Evolutionary conservation across 192 early-diverging fungal species (phyloP).

Genomic region (Chytriomyces confervae): DNA sequence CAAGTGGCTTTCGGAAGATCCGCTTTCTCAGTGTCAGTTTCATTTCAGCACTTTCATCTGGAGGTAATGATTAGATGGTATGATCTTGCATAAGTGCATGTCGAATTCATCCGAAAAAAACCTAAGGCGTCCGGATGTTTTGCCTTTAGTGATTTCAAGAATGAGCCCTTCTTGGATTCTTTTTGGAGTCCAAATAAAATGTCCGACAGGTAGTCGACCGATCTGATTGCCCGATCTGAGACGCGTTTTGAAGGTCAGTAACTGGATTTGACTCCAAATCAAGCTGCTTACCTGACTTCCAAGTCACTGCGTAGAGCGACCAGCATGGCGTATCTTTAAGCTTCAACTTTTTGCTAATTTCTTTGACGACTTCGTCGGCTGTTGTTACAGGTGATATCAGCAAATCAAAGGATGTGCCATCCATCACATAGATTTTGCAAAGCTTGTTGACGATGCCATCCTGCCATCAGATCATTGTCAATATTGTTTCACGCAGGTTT

Average conservation of each 20-base stretch:
- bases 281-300: constrained; percentile 28
- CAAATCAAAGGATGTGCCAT: constrained; percentile 50
- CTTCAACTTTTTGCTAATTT: constrained; percentile 52
- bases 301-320: constrained; percentile 55
- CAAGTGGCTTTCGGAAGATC: constrained; percentile 53
- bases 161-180: constrained; percentile 33
- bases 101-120: background rate
- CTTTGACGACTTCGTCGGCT: constrained; percentile 58
- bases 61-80: no score
- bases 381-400: constrained; percentile 47
- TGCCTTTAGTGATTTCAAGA: constrained; percentile 31
- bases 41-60: constrained; percentile 25
- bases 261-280: background rate
- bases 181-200: constrained; percentile 51
- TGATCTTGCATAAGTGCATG: background rate
- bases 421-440: constrained; percentile 53
- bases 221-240: constrained; percentile 50
- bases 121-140: constrained; percentile 26
- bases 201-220: constrained; percentile 61
- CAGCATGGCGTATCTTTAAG: constrained; percentile 56
- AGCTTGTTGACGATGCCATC: constrained; percentile 34
- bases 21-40: constrained; percentile 57
- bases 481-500: constrained; percentile 12
- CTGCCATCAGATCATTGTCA: constrained; percentile 1
- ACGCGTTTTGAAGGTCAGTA: background rate